A percentile compares a stretch with the other conserved stretches of the same genome.
These are phyloP conservation scores for Pluteus cervinus DNA, from an alignment of 768 basidiomycete genomes.

Conservation along the genomic window DNA sequence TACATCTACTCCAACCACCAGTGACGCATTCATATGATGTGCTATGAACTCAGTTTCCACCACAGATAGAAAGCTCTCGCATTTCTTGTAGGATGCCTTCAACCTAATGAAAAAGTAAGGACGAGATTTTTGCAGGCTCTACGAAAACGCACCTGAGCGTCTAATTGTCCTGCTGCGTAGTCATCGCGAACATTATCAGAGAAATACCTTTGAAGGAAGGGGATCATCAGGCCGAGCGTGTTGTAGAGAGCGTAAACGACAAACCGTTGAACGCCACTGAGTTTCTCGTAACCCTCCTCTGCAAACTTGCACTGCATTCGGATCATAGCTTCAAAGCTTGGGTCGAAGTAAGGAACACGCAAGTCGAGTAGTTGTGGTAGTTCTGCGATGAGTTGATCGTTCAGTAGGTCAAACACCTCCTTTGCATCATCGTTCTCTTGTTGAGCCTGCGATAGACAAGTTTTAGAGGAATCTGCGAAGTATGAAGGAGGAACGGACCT, in stretches of 20 bases:
- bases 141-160: constrained; percentile 65
- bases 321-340: constrained; percentile 98
- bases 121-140: background rate
- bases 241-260: constrained; percentile 9
- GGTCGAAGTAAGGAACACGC: constrained; percentile 96
- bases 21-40: background rate
- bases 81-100: constrained; percentile 96
- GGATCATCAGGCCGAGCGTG: background rate
- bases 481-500: constrained; percentile 35
- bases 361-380: constrained; percentile 91
- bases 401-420: constrained; percentile 90
- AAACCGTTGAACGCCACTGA: constrained; percentile 88
- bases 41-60: constrained; percentile 38
- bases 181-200: constrained; percentile 88
- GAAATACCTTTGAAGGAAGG: constrained; percentile 59
- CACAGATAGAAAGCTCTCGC: constrained; percentile 93
- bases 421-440: constrained; percentile 94
- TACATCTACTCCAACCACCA: no score
- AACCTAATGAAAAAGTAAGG: constrained; percentile 42
- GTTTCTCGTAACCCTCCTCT: constrained; percentile 96
- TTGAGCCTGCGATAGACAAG: constrained; percentile 59
- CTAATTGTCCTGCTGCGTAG: constrained; percentile 93
- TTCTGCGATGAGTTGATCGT: constrained; percentile 86
- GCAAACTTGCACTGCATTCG: constrained; percentile 97
- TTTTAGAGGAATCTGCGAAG: constrained; percentile 2